Evolutionary conservation across 2,329 filamentous ascomycete species (phyloP).

Genomic region (Colletotrichum orbiculare): DNA sequence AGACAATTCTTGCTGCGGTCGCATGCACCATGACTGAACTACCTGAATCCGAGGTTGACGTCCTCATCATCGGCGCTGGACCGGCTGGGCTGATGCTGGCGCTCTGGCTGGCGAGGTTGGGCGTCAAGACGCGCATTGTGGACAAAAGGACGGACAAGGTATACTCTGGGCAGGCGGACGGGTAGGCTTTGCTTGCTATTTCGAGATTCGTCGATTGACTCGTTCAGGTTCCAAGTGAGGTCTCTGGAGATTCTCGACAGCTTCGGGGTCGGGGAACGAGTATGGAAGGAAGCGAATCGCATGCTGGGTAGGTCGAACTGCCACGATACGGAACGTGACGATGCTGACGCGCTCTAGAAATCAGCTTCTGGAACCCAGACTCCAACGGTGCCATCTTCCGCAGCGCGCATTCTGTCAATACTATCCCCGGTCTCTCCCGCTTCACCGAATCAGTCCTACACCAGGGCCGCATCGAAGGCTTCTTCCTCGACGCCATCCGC

Average conservation of each 20-base stretch:
- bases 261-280: slow-evolving; percentile 73
- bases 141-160: slow-evolving; percentile 55
- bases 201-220: background rate
- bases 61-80: slow-evolving; percentile 35
- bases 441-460: slow-evolving; percentile 76
- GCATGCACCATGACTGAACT: slow-evolving; percentile 13
- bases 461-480: slow-evolving; percentile 76
- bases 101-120: slow-evolving; percentile 53
- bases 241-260: slow-evolving; percentile 76
- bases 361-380: slow-evolving; percentile 69
- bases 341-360: background rate
- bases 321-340: background rate
- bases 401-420: slow-evolving; percentile 72
- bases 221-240: slow-evolving; percentile 28
- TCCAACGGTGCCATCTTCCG: slow-evolving; percentile 65
- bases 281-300: slow-evolving; percentile 74
- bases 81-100: slow-evolving; percentile 57
- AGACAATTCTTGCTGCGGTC: background rate
- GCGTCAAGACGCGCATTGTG: slow-evolving; percentile 54
- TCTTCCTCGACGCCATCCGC: slow-evolving; percentile 71
- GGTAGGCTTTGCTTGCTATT: slow-evolving; percentile 64
- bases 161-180: slow-evolving; percentile 57
- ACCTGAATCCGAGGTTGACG: slow-evolving; percentile 30
- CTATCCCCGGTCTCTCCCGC: slow-evolving; percentile 67
- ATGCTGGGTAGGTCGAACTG: slow-evolving; percentile 65